Base-by-base conservation (phyloP, 1,139 yeast genomes). In the Komagataea norvegica region DNA sequence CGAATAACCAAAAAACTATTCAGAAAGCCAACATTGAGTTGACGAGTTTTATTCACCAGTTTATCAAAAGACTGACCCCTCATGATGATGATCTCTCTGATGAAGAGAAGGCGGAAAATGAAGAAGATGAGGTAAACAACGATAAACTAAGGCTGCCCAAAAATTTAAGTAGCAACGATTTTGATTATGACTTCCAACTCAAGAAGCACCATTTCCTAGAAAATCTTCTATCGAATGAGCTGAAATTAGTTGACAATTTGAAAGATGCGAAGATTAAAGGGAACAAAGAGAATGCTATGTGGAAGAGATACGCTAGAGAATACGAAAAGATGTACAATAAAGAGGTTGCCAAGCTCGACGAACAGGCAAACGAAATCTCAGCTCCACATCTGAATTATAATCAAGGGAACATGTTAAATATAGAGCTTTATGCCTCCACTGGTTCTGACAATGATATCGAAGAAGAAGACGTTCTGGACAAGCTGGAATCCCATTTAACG, bases 181-280 rank as follows among this genome's bases (percentile, higher is more conserved):
- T 43, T 22, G 46, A 51, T 33, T 26, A 39, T 11, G 54, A 48
- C 31, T 45, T 42, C 33, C 52, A 48, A 22, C 8, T 38, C 9
- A 41, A 45, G 29, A 49, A 47, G 20, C 28, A 45, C n/a, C 19
- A 31, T 8, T 47, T 41, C 25, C 23, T 51, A n/a, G 36, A 43
- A 23, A 43, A 41, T 24, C 17, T 48, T 4, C 38, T 42, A 10
- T 40, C 49, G 3, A 45, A 45, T 29, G 55, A 52, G 26, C 7
- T 43, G 19, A 36, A 44, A 18, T 29, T 47, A 15, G 38, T 50
- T 2, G 38, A 47, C 2, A 36, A 25, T 1, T 25, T 52, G 14
- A 41, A 43, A 15, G 40, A 38, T 13, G 22, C 46, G 1, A 18
- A 45, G 7, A 28, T 25, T 1, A 20, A 29, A 5, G 50, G 49